phyloP scores from a whole-genome alignment of 257 asterid genomes.

The Marsdenia floribunda region DNA sequence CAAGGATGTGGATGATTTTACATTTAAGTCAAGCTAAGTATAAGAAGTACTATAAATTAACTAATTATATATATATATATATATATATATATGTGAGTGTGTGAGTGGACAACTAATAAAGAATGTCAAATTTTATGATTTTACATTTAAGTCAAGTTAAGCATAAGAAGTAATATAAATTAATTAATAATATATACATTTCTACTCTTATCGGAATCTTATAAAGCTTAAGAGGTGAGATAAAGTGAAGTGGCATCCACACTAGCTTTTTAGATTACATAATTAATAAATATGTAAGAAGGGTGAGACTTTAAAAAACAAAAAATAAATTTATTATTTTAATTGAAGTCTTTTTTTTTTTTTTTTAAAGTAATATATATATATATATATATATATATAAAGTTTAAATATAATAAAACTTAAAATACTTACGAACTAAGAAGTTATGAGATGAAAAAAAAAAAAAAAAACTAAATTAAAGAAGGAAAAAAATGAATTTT shows the following conservation, averaged over 20 bases:
- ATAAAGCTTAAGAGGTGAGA: background rate
- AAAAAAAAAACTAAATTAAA: no score
- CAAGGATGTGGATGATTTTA: no score
- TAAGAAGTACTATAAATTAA: background rate
- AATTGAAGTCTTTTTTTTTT: no score
- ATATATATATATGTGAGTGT: background rate
- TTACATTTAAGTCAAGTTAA: background rate
- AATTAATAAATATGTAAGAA: background rate
- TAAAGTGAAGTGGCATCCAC: background rate
- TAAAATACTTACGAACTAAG: no score
- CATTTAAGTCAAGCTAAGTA: background rate
- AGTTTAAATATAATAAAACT: no score
- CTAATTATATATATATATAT: background rate
- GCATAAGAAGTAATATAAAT: background rate
- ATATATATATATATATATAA: no score
- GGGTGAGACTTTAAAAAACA: no score
- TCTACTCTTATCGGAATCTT: background rate
- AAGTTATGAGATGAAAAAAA: no score
- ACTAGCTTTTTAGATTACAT: background rate
- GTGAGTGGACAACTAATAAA: slow-evolving; percentile 3
- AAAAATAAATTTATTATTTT: no score
- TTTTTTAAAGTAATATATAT: no score
- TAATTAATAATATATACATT: background rate
- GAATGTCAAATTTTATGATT: background rate
- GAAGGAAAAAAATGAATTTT: no score